phyloP scores from a whole-genome alignment of 2,329 filamentous ascomycete genomes.

The Curvularia sp. region DNA sequence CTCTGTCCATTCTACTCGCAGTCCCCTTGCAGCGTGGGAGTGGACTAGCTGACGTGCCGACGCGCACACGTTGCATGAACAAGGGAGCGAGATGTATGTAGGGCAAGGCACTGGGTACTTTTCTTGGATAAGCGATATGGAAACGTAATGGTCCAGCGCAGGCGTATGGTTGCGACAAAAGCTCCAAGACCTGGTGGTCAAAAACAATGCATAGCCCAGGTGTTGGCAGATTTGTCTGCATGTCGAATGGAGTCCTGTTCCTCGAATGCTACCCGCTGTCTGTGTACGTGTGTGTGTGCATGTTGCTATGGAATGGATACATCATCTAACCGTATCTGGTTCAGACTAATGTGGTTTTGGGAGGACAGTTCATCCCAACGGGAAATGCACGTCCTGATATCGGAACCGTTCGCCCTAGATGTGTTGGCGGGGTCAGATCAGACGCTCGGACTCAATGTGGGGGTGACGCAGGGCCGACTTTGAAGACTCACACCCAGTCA shows the following conservation, averaged over 20 bases:
- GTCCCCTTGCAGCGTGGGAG: background rate
- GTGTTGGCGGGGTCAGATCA: slow-evolving; percentile 15
- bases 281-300: too few relatives aligned
- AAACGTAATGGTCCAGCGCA: slow-evolving; percentile 6
- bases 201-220: slow-evolving; percentile 13
- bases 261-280: background rate
- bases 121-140: slow-evolving; percentile 12
- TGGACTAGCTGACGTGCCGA: slow-evolving; percentile 7
- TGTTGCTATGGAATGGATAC: background rate
- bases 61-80: slow-evolving; percentile 4
- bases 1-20: slow-evolving; percentile 3
- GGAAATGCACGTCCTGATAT: background rate
- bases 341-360: background rate
- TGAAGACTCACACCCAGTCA: slow-evolving; percentile 22
- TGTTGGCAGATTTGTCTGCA: slow-evolving; percentile 5
- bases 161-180: slow-evolving; percentile 10
- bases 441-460: slow-evolving; percentile 20
- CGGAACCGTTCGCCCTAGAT: background rate
- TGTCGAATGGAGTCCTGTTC: slow-evolving; percentile 1
- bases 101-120: slow-evolving; percentile 12
- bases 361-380: background rate
- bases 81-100: slow-evolving; percentile 5
- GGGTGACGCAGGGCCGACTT: slow-evolving; percentile 17
- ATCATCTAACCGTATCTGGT: background rate
- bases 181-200: slow-evolving; percentile 1